A percentile compares a stretch with the other conserved stretches of the same genome.
phyloP scores from a whole-genome alignment of 768 basidiomycete species.

The Collybia mongolica region DNA sequence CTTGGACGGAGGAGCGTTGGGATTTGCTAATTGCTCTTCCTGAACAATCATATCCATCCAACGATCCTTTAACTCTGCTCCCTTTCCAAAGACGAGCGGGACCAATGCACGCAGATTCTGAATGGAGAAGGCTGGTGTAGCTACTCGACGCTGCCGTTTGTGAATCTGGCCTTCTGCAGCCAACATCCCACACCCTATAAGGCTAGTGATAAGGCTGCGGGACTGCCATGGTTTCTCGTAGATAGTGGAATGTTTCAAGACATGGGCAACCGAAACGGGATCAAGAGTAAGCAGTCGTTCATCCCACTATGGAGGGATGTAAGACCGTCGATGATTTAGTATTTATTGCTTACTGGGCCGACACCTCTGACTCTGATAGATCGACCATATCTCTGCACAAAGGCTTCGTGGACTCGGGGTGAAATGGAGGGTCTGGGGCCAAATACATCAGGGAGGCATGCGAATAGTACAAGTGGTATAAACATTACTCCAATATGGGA shows the following conservation, averaged over 20 bases:
- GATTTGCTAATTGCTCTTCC: constrained; percentile 17
- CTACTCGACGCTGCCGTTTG: constrained; percentile 77
- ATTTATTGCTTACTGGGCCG: constrained; percentile 56
- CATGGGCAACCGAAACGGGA: constrained; percentile 68
- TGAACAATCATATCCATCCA: constrained; percentile 51
- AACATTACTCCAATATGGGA: constrained; percentile 56
- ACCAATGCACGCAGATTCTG: constrained; percentile 73
- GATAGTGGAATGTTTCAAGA: constrained; percentile 67
- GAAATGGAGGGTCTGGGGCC: constrained; percentile 49
- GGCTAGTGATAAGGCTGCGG: constrained; percentile 65
- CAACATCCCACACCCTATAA: constrained; percentile 84
- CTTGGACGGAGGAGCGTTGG: constrained; percentile 26
- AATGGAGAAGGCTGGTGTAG: constrained; percentile 76
- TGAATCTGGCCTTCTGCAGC: constrained; percentile 77
- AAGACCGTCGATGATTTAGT: not conserved
- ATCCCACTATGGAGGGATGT: constrained; percentile 54
- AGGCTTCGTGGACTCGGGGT: constrained; percentile 49
- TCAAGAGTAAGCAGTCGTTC: constrained; percentile 80
- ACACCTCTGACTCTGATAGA: constrained; percentile 68
- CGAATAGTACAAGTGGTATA: not conserved
- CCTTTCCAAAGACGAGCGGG: constrained; percentile 72
- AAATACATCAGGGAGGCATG: constrained; percentile 1
- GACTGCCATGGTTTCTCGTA: constrained; percentile 89
- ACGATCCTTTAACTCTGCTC: constrained; percentile 54
- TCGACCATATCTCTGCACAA: constrained; percentile 62